phyloP scores from a whole-genome alignment of 2,329 filamentous ascomycete genomes.

The Thielaviopsis ethacetica region DNA sequence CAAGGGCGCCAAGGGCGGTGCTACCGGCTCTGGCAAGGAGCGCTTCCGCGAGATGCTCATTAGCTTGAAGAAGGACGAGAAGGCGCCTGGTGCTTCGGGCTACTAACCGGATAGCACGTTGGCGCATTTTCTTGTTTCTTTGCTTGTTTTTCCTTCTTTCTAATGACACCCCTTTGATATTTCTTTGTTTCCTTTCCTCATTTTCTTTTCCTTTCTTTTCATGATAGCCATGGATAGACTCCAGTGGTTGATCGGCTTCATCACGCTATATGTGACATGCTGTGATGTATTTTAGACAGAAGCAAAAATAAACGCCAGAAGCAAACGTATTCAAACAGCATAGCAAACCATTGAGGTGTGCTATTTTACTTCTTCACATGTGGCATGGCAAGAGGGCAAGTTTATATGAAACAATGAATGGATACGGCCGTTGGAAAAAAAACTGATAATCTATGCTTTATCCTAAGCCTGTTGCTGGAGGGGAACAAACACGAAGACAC shows the following conservation, averaged over 20 bases:
- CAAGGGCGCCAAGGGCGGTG: conserved; percentile 76
- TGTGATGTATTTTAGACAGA: conserved; percentile 14
- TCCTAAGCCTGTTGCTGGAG: background rate
- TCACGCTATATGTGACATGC: background rate
- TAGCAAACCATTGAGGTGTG: too few relatives aligned
- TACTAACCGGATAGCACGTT: conserved; percentile 27
- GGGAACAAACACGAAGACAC: background rate
- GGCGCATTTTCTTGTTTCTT: background rate
- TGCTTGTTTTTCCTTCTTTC: background rate
- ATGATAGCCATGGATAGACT: background rate
- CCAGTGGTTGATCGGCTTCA: background rate
- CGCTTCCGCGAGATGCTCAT: conserved; percentile 83
- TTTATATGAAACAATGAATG: background rate
- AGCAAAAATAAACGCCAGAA: background rate
- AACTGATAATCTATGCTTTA: background rate
- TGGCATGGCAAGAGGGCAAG: background rate
- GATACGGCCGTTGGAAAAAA: background rate
- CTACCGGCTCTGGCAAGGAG: conserved; percentile 82
- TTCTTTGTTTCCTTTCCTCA: background rate
- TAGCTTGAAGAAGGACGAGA: conserved; percentile 84
- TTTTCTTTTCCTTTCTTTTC: background rate
- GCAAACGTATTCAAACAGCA: background rate
- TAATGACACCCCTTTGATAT: conserved; percentile 1
- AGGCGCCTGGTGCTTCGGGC: conserved; percentile 51
- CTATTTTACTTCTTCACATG: background rate